Conservation (phyloP, 2,329 filamentous ascomycete species). For the Claviceps maximensis region DNA sequence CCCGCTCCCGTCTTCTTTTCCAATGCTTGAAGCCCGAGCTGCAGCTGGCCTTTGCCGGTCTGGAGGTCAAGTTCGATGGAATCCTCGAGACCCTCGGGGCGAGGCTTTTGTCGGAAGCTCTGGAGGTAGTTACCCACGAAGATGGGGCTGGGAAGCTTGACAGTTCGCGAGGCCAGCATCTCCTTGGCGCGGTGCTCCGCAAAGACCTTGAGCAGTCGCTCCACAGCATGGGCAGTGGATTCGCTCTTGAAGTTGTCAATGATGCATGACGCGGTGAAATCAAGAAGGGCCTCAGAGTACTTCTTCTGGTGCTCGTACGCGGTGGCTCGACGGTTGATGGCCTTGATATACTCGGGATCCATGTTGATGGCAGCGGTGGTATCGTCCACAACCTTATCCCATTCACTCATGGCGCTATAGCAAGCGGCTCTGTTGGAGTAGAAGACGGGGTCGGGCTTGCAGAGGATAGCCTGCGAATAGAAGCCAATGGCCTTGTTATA, state of each 20-base stretch:
- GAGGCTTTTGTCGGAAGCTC: conserved; percentile 78
- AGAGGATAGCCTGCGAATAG: conserved; percentile 90
- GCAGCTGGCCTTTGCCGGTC: conserved; percentile 73
- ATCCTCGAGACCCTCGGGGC: conserved; percentile 73
- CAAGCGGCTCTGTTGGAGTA: conserved; percentile 98
- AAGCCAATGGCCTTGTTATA: conserved; percentile 89
- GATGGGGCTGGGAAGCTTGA: conserved; percentile 85
- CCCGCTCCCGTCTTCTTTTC: conserved; percentile 78
- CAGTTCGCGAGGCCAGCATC: conserved; percentile 72
- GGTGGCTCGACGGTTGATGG: conserved; percentile 88
- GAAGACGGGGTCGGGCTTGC: conserved; percentile 95
- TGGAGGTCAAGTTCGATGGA: conserved; percentile 62
- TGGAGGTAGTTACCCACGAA: conserved; percentile 98
- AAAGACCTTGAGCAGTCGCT: conserved; percentile 90
- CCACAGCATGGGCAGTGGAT: conserved; percentile 74
- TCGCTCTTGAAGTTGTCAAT: conserved; percentile 96
- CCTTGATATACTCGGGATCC: conserved; percentile 94
- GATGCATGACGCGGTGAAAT: conserved; percentile 98
- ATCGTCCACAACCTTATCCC: conserved; percentile 94
- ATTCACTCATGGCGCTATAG: conserved; percentile 84
- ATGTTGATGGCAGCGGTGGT: conserved; percentile 89
- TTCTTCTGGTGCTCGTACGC: conserved; percentile 88
- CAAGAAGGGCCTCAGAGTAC: conserved; percentile 87
- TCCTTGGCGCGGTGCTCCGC: conserved; percentile 87
- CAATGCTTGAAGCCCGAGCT: conserved; percentile 69